Percentiles rank a stretch among this genome's conserved stretches.
Conservation (phyloP, 257 asterid genomes). For the Lycium ferocissimum region DNA sequence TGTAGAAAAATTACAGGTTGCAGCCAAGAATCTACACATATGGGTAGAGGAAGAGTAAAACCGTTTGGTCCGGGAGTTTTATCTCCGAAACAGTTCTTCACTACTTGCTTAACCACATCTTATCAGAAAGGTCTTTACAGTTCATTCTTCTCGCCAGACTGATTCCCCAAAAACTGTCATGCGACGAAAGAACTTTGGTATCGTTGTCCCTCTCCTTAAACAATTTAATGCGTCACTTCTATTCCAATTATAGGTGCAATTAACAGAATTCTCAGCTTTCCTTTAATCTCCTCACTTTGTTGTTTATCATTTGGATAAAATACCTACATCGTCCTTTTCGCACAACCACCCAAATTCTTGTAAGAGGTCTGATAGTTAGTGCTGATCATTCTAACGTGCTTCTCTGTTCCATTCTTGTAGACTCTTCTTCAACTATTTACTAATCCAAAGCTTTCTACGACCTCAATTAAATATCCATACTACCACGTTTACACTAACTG, state of each 20-base stretch:
- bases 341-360: not conserved
- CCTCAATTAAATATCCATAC: not conserved
- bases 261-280: not conserved
- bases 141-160: not conserved
- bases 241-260: constrained; percentile 2
- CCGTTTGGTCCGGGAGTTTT: not conserved
- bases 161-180: not conserved
- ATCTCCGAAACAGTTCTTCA: not conserved
- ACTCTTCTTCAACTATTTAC: not conserved
- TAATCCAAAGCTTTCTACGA: not conserved
- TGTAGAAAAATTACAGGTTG: not conserved
- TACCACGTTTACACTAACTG: too few species aligned
- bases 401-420: not conserved
- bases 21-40: not conserved
- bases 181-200: not conserved
- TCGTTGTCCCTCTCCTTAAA: not conserved
- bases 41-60: not conserved
- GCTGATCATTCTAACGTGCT: not conserved
- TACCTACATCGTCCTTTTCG: not conserved
- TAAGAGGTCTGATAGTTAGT: not conserved
- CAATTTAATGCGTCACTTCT: not conserved
- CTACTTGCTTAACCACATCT: not conserved
- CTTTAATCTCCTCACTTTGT: not conserved
- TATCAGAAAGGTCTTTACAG: not conserved
- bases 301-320: not conserved